Conservation (phyloP, 371 early-diverging fungal species). For the Funneliformis caledonium region DNA sequence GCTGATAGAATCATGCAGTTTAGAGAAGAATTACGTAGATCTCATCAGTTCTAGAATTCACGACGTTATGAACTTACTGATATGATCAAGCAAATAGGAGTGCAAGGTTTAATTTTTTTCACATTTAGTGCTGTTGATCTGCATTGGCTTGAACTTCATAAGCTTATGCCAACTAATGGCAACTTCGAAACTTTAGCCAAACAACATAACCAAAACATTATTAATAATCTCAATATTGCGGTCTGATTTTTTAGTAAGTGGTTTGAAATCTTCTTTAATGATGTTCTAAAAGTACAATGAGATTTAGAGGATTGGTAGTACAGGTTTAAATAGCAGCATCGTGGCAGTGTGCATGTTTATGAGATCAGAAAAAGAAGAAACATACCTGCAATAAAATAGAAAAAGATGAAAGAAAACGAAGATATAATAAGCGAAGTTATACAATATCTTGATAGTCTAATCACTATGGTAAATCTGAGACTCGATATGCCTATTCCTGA, state of each 20-base stretch:
- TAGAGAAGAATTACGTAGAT: not conserved
- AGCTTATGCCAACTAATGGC: not conserved
- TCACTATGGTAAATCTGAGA: not conserved
- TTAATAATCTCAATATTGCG: conserved; percentile 12
- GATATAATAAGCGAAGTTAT: not conserved
- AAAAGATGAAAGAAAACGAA: too few relatives aligned
- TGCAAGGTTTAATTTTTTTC: not conserved
- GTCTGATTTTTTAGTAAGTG: not conserved
- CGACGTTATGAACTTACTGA: not conserved
- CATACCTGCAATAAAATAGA: too few relatives aligned
- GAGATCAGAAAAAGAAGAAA: too few relatives aligned
- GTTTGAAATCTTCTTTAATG: conserved; percentile 15
- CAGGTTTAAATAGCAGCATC: too few relatives aligned
- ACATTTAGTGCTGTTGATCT: conserved; percentile 11
- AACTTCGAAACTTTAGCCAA: not conserved
- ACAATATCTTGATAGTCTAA: too few relatives aligned
- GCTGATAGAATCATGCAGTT: too few relatives aligned
- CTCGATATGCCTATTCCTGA: too few relatives aligned
- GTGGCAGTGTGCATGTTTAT: too few relatives aligned
- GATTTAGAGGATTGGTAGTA: too few relatives aligned
- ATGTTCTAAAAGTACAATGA: not conserved
- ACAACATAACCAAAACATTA: not conserved
- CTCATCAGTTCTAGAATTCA: not conserved
- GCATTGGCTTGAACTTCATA: too few relatives aligned
- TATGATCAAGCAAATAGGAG: conserved; percentile 19